phyloP scores from a whole-genome alignment of 108 stramenopile genomes.

The Cyclotella cryptica region DNA sequence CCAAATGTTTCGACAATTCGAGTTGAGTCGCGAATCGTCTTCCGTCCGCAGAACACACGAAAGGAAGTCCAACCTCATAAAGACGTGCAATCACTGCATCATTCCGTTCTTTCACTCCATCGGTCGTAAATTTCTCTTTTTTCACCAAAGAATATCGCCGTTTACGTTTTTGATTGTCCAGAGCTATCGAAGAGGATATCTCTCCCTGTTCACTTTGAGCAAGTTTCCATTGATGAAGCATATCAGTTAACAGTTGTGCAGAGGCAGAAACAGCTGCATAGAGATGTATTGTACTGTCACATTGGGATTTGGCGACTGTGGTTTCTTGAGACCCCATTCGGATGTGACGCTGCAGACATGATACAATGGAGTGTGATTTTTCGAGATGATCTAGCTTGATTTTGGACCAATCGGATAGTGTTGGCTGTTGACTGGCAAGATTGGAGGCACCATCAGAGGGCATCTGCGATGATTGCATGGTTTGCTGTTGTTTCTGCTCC shows the following conservation, averaged over 20 bases:
- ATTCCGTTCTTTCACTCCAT: constrained; percentile 78
- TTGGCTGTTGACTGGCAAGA: background rate
- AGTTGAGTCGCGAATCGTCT: constrained; percentile 77
- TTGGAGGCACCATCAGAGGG: background rate
- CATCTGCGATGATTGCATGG: constrained; percentile 11
- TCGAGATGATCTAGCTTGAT: constrained; percentile 65
- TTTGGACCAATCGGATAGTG: constrained; percentile 70
- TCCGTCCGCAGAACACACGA: constrained; percentile 84
- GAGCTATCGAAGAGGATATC: background rate
- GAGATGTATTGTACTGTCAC: constrained; percentile 38
- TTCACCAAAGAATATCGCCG: constrained; percentile 43
- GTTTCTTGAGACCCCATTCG: constrained; percentile 42
- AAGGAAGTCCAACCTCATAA: constrained; percentile 85
- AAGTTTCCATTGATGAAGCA: constrained; percentile 33
- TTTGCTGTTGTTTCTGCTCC: constrained; percentile 30
- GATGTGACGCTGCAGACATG: constrained; percentile 61
- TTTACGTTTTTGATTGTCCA: constrained; percentile 1
- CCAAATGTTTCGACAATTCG: constrained; percentile 81
- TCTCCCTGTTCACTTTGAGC: constrained; percentile 8
- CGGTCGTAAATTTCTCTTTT: constrained; percentile 69
- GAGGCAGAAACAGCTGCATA: constrained; percentile 55
- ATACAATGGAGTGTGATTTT: constrained; percentile 61
- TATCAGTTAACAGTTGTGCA: constrained; percentile 48
- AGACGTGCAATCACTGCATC: constrained; percentile 71
- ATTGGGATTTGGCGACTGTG: constrained; percentile 38